Percentiles rank a stretch among this genome's conserved stretches.
phyloP scores from a whole-genome alignment of 1,284 basidiomycete species.

The Trichosporon sp. region DNA sequence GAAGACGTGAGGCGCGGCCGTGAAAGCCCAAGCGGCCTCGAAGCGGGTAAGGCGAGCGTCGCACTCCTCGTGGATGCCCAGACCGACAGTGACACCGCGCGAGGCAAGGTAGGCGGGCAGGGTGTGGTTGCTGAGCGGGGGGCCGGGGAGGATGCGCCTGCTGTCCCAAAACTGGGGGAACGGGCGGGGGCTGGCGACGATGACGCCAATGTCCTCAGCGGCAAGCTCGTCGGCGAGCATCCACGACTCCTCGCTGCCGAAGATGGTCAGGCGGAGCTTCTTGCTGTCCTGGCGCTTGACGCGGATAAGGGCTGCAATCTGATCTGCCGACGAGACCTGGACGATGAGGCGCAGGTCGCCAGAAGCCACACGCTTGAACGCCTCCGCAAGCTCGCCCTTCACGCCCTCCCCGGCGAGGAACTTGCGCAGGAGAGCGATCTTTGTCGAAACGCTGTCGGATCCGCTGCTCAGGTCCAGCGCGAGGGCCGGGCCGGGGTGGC shows the following conservation, averaged over 20 bases:
- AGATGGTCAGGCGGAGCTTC: slow-evolving; percentile 51
- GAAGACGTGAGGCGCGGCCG: slow-evolving; percentile 51
- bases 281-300: slow-evolving; percentile 67
- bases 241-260: slow-evolving; percentile 66
- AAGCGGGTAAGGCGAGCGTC: slow-evolving; percentile 63
- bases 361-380: slow-evolving; percentile 57
- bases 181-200: slow-evolving; percentile 59
- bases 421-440: slow-evolving; percentile 63
- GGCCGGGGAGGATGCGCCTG: slow-evolving; percentile 64
- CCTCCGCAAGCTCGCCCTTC: slow-evolving; percentile 51
- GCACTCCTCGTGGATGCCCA: slow-evolving; percentile 62
- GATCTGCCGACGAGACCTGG: slow-evolving; percentile 63
- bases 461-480: slow-evolving; percentile 59
- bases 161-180: slow-evolving; percentile 65
- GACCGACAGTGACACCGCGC: slow-evolving; percentile 67
- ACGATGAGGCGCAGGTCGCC: slow-evolving; percentile 64
- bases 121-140: slow-evolving; percentile 63
- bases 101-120: slow-evolving; percentile 59
- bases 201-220: slow-evolving; percentile 62
- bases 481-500: slow-evolving; percentile 63
- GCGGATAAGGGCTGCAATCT: slow-evolving; percentile 66
- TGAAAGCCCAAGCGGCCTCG: slow-evolving; percentile 62
- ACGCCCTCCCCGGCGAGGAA: slow-evolving; percentile 49
- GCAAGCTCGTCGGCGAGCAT: slow-evolving; percentile 66
- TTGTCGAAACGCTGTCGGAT: slow-evolving; percentile 58